Percentiles rank a stretch among this genome's conserved stretches.
Evolutionary conservation across 257 asterid species (phyloP).

Genomic region (Capsicum chinense): DNA sequence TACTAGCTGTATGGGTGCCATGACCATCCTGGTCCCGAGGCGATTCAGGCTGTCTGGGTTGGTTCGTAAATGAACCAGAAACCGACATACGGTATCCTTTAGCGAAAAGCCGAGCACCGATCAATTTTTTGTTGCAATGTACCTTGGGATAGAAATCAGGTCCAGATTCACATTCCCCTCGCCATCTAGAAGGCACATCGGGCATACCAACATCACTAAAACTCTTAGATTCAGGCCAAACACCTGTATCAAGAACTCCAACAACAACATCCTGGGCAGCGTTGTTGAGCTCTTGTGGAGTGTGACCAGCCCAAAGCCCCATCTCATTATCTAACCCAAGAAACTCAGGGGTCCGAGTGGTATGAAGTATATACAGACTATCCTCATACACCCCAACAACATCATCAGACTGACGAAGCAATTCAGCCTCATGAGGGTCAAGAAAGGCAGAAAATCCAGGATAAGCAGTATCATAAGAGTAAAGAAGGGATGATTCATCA

Average conservation of each 20-base stretch:
- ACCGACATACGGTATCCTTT: constrained; percentile 47
- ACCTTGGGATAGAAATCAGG: constrained; percentile 44
- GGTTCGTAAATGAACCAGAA: constrained; percentile 18
- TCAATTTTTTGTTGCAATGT: constrained; percentile 50
- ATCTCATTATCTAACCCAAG: constrained; percentile 42
- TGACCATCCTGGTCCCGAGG: constrained; percentile 58
- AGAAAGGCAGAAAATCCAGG: constrained; percentile 51
- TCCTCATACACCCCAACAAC: constrained; percentile 58
- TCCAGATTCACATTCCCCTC: constrained; percentile 47
- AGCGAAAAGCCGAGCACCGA: constrained; percentile 50
- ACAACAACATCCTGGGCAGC: constrained; percentile 51
- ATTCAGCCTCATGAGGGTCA: constrained; percentile 42
- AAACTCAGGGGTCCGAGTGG: constrained; percentile 51
- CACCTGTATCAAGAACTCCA: constrained; percentile 57
- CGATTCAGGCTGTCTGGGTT: constrained; percentile 35
- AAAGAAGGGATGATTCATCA: constrained; percentile 40
- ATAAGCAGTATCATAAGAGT: constrained; percentile 47
- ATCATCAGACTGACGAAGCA: constrained; percentile 43
- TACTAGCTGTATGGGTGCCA: constrained; percentile 56
- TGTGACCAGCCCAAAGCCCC: constrained; percentile 41
- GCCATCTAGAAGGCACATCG: constrained; percentile 48
- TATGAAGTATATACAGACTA: constrained; percentile 46
- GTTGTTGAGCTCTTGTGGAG: constrained; percentile 37
- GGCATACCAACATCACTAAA: constrained; percentile 44
- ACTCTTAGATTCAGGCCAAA: constrained; percentile 62